Evolutionary conservation across 257 asterid species (phyloP), one percentile per base, ranked within the genome.

Genomic region (Gentiana dahurica): DNA sequence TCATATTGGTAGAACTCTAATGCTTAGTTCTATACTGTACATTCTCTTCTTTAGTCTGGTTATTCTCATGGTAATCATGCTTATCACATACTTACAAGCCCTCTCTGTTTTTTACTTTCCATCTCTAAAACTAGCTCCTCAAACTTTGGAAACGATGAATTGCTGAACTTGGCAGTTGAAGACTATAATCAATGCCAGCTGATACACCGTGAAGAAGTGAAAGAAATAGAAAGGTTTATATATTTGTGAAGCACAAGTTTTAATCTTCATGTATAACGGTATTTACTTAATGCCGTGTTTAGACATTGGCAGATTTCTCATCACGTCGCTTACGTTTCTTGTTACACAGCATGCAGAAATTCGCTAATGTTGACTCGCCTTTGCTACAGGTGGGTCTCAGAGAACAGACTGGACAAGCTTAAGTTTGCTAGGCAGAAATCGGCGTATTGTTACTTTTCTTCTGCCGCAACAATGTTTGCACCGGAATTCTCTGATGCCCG

Each of bases 361-460:
- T 4, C 8, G 8, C 47, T 36, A 41, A 45, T 54, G 6, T 24
- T 57, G 4, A 32, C 34, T 51, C 49, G n/a, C 55, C 45, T 34
- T 66, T 52, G 56, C 36, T 57, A 60, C 74, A 87, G 98, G 74
- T 91, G 98, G 98, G 81, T 87, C 9, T 8, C 53, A 12, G 87
- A 85, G 57, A 87, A 83, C 76, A 72, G 74, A 70, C 71, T 91
- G 76, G 87, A 83, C 58, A 75, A 81, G 78, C 85, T 91, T 65
- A 79, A 81, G 69, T 91, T 91, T 68, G 98, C 96, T 4, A 79
- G 96, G 74, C 73, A 73, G 52, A 91, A 79, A 62, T 68, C 86
- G 68, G 95, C 89, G 49, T 91, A 91, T 73, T 85, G 92, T 71
- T 91, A 87, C 68, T 87, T 91, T 60, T 82, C 98, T 55, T 94